A percentile compares a stretch with the other conserved stretches of the same genome.
Conservation (phyloP, 257 asterid species). For the Solanum gracilifrons region DNA sequence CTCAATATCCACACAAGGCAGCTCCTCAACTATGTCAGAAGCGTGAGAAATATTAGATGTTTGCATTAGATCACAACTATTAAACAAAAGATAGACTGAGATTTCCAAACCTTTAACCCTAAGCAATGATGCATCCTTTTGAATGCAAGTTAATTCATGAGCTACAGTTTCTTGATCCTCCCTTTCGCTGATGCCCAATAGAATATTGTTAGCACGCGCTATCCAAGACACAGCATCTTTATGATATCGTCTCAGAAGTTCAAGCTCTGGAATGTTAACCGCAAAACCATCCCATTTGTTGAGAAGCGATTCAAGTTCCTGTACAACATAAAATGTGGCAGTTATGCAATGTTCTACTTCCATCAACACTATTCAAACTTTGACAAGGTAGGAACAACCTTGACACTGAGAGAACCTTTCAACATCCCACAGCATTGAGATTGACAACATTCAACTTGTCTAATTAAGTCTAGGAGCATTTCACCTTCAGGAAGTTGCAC, state of each 20-base stretch:
- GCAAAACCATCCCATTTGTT: constrained; percentile 53
- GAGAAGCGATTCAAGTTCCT: constrained; percentile 55
- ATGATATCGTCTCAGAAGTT: constrained; percentile 47
- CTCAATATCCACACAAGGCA: constrained; percentile 63
- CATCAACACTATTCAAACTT: background rate
- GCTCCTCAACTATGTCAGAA: constrained; percentile 47
- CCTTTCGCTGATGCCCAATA: constrained; percentile 36
- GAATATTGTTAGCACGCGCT: constrained; percentile 45
- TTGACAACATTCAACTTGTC: constrained; percentile 52
- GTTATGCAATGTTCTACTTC: constrained; percentile 6
- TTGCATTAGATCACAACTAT: background rate
- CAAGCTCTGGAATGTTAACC: constrained; percentile 65
- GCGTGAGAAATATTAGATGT: background rate
- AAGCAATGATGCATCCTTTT: constrained; percentile 50
- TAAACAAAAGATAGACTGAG: background rate
- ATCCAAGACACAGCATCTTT: constrained; percentile 68
- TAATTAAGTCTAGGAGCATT: constrained; percentile 36
- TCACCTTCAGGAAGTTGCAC: constrained; percentile 65
- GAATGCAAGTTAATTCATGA: constrained; percentile 57
- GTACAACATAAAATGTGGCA: constrained; percentile 13
- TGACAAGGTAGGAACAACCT: constrained; percentile 41
- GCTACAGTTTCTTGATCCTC: constrained; percentile 70
- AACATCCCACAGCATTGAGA: constrained; percentile 61
- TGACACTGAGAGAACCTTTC: constrained; percentile 35
- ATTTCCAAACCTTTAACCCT: constrained; percentile 48